Evolutionary conservation across 2,329 filamentous ascomycete species (phyloP), one percentile per base, ranked within the genome.

Genomic region (Apiospora rasikravindrae): DNA sequence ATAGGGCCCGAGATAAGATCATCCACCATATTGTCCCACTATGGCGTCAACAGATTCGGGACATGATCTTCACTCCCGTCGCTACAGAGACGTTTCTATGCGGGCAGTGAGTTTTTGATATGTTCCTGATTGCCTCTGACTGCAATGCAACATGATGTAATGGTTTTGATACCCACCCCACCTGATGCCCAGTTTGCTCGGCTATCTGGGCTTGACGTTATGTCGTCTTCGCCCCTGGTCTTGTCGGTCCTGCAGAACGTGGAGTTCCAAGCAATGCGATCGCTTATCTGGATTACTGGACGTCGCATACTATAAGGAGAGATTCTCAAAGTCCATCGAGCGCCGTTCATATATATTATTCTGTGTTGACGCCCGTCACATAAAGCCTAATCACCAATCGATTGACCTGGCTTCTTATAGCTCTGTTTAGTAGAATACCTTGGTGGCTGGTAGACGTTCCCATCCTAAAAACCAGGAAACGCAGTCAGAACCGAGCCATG

Each of bases 401-500:
- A 24, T 24, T 6, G 2, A n/a, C 10, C 2, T n/a, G 22, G 1
- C 6, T 10, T 49, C 0, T n/a, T 33, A 10, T 2, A 2, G 22
- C 47, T 49, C 8, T 22, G 16, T 49, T 11, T 7, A 24, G 22
- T 22, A 24, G 3, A 0, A 8, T n/a, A 24, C 10, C 10, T 49
- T 11, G 5, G 1, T 7, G 16, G 16, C 45, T 16, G 16, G 6
- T 6, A 22, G n/a, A n/a, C n/a, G n/a, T n/a, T n/a, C n/a, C n/a
- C n/a, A n/a, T n/a, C n/a, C n/a, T n/a, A n/a, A n/a, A n/a, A n/a
- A n/a, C n/a, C n/a, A n/a, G n/a, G n/a, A n/a, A n/a, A n/a, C n/a
- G n/a, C n/a, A n/a, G n/a, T n/a, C 47, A 47, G 67, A 57, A 51
- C 61, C 68, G 8, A 61, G 29, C 24, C 24, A 45, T 44, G 69